Conservation (phyloP, 306 rosid species). For the Cercis canadensis region DNA sequence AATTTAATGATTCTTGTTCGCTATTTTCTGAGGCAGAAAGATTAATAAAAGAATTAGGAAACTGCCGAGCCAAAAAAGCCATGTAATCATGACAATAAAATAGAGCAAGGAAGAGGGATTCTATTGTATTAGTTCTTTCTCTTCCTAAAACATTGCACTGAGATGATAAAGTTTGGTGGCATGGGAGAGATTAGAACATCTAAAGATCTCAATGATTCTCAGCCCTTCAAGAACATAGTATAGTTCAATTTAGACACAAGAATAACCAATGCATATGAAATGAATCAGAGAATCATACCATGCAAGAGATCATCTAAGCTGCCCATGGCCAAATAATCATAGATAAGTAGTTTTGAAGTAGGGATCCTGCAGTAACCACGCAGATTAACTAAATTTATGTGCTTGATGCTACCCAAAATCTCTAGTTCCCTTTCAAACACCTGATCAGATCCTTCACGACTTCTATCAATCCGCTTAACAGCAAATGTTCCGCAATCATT, state of each 20-base stretch:
- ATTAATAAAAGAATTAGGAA: conserved; percentile 6
- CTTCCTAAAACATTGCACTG: background rate
- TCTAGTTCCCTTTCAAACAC: conserved; percentile 90
- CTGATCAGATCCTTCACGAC: conserved; percentile 80
- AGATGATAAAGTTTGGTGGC: background rate
- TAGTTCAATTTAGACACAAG: background rate
- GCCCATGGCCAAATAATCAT: conserved; percentile 77
- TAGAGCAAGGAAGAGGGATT: background rate
- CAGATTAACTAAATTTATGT: conserved; percentile 84
- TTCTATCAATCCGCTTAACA: conserved; percentile 83
- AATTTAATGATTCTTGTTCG: conserved; percentile 59
- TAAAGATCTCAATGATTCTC: background rate
- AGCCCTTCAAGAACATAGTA: background rate
- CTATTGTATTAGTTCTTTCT: too few species aligned
- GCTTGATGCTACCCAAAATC: conserved; percentile 89
- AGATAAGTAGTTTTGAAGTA: conserved; percentile 85
- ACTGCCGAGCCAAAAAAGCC: background rate
- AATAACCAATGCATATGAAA: conserved; percentile 1
- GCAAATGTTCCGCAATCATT: conserved; percentile 90
- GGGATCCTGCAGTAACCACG: conserved; percentile 98
- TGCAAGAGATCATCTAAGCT: conserved; percentile 92
- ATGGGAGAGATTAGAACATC: background rate
- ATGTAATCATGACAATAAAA: background rate
- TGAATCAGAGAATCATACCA: conserved; percentile 61
- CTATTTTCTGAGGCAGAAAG: conserved; percentile 38